These are phyloP conservation scores for Trypanosoma avium DNA, from an alignment of 208 protist genomes.

Conservation along the genomic window DNA sequence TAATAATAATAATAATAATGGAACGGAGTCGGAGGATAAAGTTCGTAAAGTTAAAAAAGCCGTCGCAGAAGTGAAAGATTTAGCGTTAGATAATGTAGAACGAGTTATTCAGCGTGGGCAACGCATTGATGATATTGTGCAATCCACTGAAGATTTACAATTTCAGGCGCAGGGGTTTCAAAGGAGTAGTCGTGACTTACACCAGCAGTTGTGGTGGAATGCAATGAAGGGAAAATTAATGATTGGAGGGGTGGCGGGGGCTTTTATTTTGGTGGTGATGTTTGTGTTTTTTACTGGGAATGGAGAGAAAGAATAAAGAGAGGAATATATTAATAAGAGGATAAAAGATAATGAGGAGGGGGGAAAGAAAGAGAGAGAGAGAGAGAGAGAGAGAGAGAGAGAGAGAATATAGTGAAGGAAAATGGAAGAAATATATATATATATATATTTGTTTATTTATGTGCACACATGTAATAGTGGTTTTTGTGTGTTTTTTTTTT, in stretches of 20 bases:
- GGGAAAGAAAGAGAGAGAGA: background rate
- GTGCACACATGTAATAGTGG: no score
- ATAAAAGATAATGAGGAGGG: background rate
- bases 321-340: background rate
- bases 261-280: slow-evolving; percentile 77
- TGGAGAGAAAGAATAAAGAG: slow-evolving; percentile 3
- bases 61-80: slow-evolving; percentile 80
- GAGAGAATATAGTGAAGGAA: slow-evolving; percentile 4
- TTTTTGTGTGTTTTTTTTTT: background rate
- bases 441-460: background rate
- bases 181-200: slow-evolving; percentile 75
- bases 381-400: background rate
- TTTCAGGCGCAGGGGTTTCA: slow-evolving; percentile 88
- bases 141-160: slow-evolving; percentile 85
- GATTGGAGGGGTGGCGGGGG: slow-evolving; percentile 44
- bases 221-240: slow-evolving; percentile 76
- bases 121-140: slow-evolving; percentile 88
- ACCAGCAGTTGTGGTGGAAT: slow-evolving; percentile 89
- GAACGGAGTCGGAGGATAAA: slow-evolving; percentile 53
- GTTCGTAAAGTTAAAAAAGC: slow-evolving; percentile 69
- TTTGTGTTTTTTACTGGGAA: slow-evolving; percentile 70
- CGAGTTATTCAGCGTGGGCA: slow-evolving; percentile 75
- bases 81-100: slow-evolving; percentile 89
- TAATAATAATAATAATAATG: no score
- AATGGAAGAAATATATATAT: background rate